Evolutionary conservation across 345 rosid species (phyloP).

Genomic region (Eucalyptus caleyi): DNA sequence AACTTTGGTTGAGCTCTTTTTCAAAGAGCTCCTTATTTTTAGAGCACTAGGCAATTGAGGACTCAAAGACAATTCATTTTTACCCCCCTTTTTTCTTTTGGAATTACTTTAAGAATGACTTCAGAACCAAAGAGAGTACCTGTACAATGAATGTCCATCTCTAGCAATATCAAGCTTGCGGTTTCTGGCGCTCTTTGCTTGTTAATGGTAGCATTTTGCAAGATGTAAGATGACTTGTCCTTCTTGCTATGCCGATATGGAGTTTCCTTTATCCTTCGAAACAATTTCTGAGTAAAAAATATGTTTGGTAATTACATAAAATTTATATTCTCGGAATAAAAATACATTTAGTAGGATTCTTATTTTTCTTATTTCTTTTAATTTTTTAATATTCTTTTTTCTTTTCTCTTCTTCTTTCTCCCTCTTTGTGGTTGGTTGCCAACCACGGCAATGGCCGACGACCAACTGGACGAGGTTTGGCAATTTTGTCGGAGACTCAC

Average conservation of each 20-base stretch:
- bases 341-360: too few relatives aligned
- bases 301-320: accelerated
- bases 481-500: accelerated
- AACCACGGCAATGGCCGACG: accelerated
- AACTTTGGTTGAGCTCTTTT: background rate
- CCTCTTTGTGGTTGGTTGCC: too few relatives aligned
- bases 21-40: background rate
- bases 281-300: too few relatives aligned
- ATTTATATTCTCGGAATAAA: accelerated
- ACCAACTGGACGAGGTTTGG: accelerated
- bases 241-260: background rate
- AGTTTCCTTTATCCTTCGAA: background rate
- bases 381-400: too few relatives aligned
- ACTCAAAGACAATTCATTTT: background rate
- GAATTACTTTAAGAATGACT: background rate
- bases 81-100: background rate
- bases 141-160: background rate
- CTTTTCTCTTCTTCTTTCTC: too few relatives aligned
- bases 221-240: background rate
- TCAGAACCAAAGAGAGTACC: background rate
- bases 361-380: too few relatives aligned
- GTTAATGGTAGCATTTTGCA: background rate
- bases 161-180: background rate
- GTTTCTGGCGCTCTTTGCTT: background rate
- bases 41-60: background rate